phyloP scores from a whole-genome alignment of 495 filamentous ascomycete genomes.

The Symbiotaphrina buchneri region DNA sequence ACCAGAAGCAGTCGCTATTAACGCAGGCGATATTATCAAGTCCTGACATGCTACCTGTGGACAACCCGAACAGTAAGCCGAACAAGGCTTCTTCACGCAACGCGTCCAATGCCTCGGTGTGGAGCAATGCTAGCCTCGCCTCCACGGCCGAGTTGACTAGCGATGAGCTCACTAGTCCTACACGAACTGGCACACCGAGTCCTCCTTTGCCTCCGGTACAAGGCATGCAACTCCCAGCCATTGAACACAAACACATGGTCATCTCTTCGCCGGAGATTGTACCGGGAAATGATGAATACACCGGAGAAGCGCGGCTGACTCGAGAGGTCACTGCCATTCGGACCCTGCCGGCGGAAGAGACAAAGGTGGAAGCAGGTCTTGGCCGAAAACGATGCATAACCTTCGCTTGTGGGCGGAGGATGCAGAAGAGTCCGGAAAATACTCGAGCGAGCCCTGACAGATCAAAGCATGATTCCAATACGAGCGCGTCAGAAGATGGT shows the following conservation, averaged over 20 bases:
- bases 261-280: conserved; percentile 2
- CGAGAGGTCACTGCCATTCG: conserved; percentile 7
- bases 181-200: conserved; percentile 72
- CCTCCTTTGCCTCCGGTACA: conserved; percentile 35
- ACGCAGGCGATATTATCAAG: conserved; percentile 54
- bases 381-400: conserved; percentile 74
- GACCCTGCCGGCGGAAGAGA: no score
- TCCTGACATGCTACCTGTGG: conserved; percentile 20
- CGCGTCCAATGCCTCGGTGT: conserved; percentile 40
- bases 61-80: conserved; percentile 10
- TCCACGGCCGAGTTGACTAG: conserved; percentile 79
- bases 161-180: conserved; percentile 78
- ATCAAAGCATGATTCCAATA: not conserved
- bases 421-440: not conserved
- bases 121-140: conserved; percentile 51
- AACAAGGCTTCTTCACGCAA: conserved; percentile 8
- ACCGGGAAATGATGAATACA: conserved; percentile 11
- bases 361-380: conserved; percentile 28
- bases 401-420: conserved; percentile 55
- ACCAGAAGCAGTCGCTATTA: conserved; percentile 50
- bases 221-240: not conserved
- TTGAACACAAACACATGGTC: conserved; percentile 3
- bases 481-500: not conserved
- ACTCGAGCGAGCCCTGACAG: conserved; percentile 2
- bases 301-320: conserved; percentile 13